Conservation (phyloP, 1,284 basidiomycete genomes). For the Ganoderma lingzhi region DNA sequence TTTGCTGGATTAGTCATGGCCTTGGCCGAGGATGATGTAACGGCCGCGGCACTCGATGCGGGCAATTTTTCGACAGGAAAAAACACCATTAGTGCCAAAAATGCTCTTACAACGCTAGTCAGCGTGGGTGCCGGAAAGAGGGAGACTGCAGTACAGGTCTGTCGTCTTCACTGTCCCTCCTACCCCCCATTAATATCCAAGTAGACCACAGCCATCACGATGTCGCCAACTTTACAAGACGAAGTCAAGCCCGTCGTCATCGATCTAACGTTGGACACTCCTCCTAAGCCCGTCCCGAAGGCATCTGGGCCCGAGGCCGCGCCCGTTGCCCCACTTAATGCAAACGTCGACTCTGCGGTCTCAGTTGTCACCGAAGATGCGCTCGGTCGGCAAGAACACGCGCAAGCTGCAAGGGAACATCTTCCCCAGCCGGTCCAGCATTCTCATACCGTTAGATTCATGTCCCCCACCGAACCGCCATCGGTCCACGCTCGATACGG, state of each 20-base stretch:
- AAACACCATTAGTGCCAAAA: not conserved
- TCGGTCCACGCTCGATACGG: not conserved
- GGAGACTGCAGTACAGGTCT: not conserved
- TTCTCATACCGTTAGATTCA: not conserved
- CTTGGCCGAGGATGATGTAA: not conserved
- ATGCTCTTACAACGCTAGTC: not conserved
- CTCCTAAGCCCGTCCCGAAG: conserved; percentile 11
- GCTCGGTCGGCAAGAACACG: not conserved
- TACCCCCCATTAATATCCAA: not conserved
- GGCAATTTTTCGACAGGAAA: not conserved
- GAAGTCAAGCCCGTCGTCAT: conserved; percentile 26
- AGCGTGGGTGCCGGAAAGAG: not conserved
- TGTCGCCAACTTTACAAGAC: not conserved
- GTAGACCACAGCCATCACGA: not conserved
- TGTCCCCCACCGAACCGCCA: not conserved
- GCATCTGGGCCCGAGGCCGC: too few species aligned
- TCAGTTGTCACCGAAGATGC: not conserved
- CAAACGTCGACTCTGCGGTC: too few species aligned
- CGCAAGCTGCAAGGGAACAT: not conserved
- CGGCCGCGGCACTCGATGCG: not conserved
- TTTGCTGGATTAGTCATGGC: not conserved
- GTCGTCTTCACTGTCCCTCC: not conserved
- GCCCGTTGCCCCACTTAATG: not conserved
- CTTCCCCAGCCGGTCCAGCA: not conserved
- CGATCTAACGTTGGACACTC: conserved; percentile 33